Evolutionary conservation across 352 stramenopile genomes (phyloP).

Genomic region (Globisporangium spinosum): DNA sequence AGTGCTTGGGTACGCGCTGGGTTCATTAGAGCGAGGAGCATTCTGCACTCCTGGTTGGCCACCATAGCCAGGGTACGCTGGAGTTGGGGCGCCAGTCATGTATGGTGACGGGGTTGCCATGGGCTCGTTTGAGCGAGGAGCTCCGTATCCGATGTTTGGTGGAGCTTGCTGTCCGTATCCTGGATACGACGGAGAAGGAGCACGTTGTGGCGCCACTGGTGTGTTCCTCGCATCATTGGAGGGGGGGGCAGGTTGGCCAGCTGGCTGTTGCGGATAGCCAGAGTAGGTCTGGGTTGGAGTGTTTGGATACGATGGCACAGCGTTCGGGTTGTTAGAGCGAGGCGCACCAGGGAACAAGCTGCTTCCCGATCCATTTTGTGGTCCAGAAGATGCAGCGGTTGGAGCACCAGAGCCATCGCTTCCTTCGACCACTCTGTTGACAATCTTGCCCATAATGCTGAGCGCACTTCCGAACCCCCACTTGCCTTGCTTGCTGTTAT

Average conservation of each 20-base stretch:
- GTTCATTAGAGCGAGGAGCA: conserved; percentile 16
- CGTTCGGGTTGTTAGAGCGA: conserved; percentile 19
- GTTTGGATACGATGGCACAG: conserved; percentile 30
- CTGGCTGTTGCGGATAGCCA: conserved; percentile 21
- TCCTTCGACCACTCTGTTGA: conserved; percentile 82
- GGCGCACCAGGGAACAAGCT: conserved; percentile 37
- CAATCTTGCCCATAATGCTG: conserved; percentile 86
- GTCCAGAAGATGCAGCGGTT: not conserved
- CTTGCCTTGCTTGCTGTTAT: conserved; percentile 58
- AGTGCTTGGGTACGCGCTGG: conserved; percentile 16
- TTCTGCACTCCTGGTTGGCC: conserved; percentile 4
- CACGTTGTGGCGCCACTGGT: conserved; percentile 1
- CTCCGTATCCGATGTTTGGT: conserved; percentile 17
- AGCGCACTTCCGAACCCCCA: conserved; percentile 77
- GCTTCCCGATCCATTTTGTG: conserved; percentile 20
- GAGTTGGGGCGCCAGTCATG: conserved; percentile 8
- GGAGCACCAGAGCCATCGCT: conserved; percentile 35
- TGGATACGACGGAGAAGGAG: conserved; percentile 13
- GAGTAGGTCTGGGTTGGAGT: conserved; percentile 17
- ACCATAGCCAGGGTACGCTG: conserved; percentile 6
- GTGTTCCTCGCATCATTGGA: conserved; percentile 9
- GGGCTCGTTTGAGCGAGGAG: conserved; percentile 18
- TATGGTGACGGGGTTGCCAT: conserved; percentile 26
- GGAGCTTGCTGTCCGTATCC: conserved; percentile 15
- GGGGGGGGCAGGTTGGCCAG: conserved; percentile 12